Evolutionary conservation across 805 yeast species (phyloP).

Genomic region (Saccharomycopsis sp.): DNA sequence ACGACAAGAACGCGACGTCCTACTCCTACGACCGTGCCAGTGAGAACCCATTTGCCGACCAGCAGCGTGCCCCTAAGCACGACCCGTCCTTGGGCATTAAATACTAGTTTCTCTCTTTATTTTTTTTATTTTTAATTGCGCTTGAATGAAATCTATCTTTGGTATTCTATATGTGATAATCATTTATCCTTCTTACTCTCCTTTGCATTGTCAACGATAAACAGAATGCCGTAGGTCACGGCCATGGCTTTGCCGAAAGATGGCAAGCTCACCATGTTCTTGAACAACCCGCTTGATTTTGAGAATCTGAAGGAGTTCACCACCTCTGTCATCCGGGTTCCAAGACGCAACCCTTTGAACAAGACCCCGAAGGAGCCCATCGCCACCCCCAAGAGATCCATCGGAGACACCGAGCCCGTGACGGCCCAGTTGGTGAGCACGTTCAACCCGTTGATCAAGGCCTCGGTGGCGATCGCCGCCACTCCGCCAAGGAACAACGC

Average conservation of each 20-base stretch:
- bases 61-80: not conserved
- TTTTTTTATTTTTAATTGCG: too few species aligned
- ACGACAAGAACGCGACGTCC: conserved; percentile 1
- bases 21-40: too few species aligned
- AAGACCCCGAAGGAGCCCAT: conserved; percentile 9
- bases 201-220: too few species aligned
- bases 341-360: not conserved
- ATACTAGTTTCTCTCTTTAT: too few species aligned
- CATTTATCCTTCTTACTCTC: too few species aligned
- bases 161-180: too few species aligned
- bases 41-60: not conserved
- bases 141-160: too few species aligned
- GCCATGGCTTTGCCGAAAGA: too few species aligned
- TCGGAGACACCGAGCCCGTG: conserved; percentile 4
- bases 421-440: conserved; percentile 3
- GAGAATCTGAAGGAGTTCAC: too few species aligned
- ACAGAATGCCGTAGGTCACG: too few species aligned
- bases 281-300: too few species aligned
- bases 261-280: too few species aligned
- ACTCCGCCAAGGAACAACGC: conserved; percentile 10
- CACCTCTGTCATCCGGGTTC: not conserved
- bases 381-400: not conserved
- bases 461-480: conserved; percentile 5
- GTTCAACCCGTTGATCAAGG: conserved; percentile 3
- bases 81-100: not conserved